Base-by-base conservation (phyloP, 495 filamentous ascomycete species). In the Aspergillus cristatus region DNA sequence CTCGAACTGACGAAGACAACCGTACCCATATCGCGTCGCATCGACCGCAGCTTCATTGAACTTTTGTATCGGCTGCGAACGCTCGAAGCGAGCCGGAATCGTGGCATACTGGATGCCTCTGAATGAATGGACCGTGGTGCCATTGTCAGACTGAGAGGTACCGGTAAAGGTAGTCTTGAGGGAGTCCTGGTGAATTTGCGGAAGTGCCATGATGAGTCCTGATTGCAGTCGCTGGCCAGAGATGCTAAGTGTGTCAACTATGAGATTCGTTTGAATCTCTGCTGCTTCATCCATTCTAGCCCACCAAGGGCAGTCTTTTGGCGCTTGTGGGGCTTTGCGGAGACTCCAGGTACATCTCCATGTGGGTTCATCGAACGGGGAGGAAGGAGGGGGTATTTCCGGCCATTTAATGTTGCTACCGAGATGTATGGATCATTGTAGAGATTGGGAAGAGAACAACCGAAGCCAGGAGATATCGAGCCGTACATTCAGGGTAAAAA, bases 71-170 rank as follows among this genome's bases (percentile, higher is more conserved):
- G 52, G 46, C 28, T 43, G 14, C 0, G 58, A 51, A 3, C 38
- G 55, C 37, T 61, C 58, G 40, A 67, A 67, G 7, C 63, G 52
- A 10, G 48, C 58, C 0, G 63, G 59, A 12, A 67, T 40, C 31
- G 34, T 43, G 20, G 55, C 61, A 43, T 65, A 67, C 29, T 60
- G 59, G 30, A 67, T 58, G 13, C 58, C 57, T 6, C 56, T 41
- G 41, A 55, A 67, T 34, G 61, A 52, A 39, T 65, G 45, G 22
- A 67, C 35, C 1, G 32, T 2, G 4, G 34, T 35, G 6, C 37
- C 39, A 4, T 24, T 8, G 18, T 52, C 43, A 2, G 18, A 34
- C 17, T 42, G 41, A 6, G 45, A 14, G 7, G 47, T 49, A 6
- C 59, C 62, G n/a, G 41, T 54, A 41, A 63, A 63, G 10, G 54